Base-by-base conservation (phyloP, 2,329 filamentous ascomycete genomes). In the Phyllosticta citribraziliensis region DNA sequence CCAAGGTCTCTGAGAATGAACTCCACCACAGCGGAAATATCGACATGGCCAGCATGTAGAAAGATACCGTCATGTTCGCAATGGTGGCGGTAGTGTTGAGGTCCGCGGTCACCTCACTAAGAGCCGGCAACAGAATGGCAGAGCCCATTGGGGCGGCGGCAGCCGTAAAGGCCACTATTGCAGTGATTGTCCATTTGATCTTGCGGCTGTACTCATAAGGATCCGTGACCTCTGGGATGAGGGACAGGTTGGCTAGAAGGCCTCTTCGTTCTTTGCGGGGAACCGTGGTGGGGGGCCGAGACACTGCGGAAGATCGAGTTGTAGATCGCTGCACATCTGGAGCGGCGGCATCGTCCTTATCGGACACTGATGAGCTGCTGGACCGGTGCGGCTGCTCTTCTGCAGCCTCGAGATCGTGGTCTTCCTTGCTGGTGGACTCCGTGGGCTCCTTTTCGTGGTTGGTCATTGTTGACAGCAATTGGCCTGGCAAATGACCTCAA, bases 111-210 rank as follows among this genome's bases (percentile, higher is more conserved):
- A 76, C 73, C 11, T 73, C 71, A 20, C 68, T 67, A 22, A 76
- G 64, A 2, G 70, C 70, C 6, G 74, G 91, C 67, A 93, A 87
- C 62, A 96, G 85, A 60, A 96, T 91, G 1, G 88, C 84, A 27
- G 88, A 92, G 0, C 92, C 92, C 76, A 96, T 84, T 0, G 92
- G 92, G 0, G 88, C 90, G 0, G 84, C 88, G 14, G 87, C 85
- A 1, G 84, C 91, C 2, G 90, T 90, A 17, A 92, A 70, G 1
- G 91, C 88, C 54, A 96, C 83, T 55, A 93, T 82, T 40, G 84
- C 78, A 0, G 91, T 96, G 65, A 97, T 85, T 63, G 84, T 81
- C 91, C 91, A 96, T 83, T 96, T 96, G 14, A 84, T 89, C 56
- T 76, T 81, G 35, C 83, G 82, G 11, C 81, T 76, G 70, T 96